A percentile compares a stretch with the other conserved stretches of the same genome.
Conservation (phyloP, 164 flowering plant genomes). For the Taxillus chinensis region DNA sequence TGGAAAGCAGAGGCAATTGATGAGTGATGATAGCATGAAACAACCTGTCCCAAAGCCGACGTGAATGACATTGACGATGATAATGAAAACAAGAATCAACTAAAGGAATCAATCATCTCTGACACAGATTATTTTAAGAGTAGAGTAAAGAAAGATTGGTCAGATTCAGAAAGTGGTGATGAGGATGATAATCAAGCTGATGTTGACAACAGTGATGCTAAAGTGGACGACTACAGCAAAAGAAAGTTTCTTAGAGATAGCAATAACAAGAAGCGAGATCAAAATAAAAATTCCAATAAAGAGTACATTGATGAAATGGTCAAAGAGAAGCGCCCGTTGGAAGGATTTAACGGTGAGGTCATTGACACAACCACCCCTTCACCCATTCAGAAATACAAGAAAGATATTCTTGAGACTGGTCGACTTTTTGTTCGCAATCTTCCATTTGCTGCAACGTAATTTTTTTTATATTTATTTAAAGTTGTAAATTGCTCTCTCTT, state of each 20-base stretch:
- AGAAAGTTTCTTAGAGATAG: slow-evolving; percentile 15
- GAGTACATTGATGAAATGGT: slow-evolving; percentile 9
- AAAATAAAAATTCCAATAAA: slow-evolving; percentile 8
- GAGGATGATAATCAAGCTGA: slow-evolving; percentile 7
- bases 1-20: slow-evolving; percentile 13
- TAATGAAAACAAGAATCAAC: slow-evolving; percentile 10
- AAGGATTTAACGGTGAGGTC: slow-evolving; percentile 20
- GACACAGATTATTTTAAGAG: slow-evolving; percentile 85
- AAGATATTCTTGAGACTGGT: slow-evolving; percentile 35
- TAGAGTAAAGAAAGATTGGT: slow-evolving; percentile 67
- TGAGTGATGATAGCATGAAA: slow-evolving; percentile 15
- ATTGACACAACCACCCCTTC: slow-evolving; percentile 16
- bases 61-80: slow-evolving; percentile 9
- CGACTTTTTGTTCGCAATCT: slow-evolving; percentile 93
- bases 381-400: slow-evolving; percentile 18
- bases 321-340: slow-evolving; percentile 16
- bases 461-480: neutral
- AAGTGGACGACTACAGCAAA: neutral
- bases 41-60: slow-evolving; percentile 11
- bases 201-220: slow-evolving; percentile 16
- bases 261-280: slow-evolving; percentile 7
- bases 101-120: slow-evolving; percentile 30
- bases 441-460: slow-evolving; percentile 83
- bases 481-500: too few species aligned
- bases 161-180: slow-evolving; percentile 59